Evolutionary conservation across 352 stramenopile genomes (phyloP).

Genomic region (Globisporangium nodosum): DNA sequence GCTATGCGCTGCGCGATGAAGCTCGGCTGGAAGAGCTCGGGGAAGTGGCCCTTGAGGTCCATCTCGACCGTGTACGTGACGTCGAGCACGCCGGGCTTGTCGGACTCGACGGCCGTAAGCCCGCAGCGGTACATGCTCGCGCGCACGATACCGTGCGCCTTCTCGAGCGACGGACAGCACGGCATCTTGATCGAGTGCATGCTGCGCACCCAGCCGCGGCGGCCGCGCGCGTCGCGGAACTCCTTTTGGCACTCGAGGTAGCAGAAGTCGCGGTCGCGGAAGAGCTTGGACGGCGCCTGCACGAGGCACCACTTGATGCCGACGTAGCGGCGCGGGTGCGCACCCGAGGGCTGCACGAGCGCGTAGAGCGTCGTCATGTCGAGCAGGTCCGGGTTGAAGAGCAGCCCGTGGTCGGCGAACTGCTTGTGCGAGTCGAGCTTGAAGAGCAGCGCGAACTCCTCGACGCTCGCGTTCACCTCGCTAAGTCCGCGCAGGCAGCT

Average conservation of each 20-base stretch:
- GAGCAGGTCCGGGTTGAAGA: slow-evolving; percentile 75
- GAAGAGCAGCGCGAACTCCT: slow-evolving; percentile 81
- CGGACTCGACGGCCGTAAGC: slow-evolving; percentile 70
- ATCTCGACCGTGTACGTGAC: slow-evolving; percentile 85
- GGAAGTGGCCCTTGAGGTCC: slow-evolving; percentile 78
- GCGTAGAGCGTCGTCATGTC: slow-evolving; percentile 72
- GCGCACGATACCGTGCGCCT: slow-evolving; percentile 58
- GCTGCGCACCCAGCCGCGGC: slow-evolving; percentile 48
- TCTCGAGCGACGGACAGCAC: slow-evolving; percentile 45
- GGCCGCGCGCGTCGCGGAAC: slow-evolving; percentile 55
- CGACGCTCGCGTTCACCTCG: slow-evolving; percentile 73
- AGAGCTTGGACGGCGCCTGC: slow-evolving; percentile 64
- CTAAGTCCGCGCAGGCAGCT: slow-evolving; percentile 61
- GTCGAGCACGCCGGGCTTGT: slow-evolving; percentile 62
- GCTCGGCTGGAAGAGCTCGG: slow-evolving; percentile 54
- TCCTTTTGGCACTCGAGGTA: slow-evolving; percentile 84
- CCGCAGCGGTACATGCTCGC: slow-evolving; percentile 77
- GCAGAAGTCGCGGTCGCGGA: slow-evolving; percentile 74
- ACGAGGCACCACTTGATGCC: slow-evolving; percentile 80
- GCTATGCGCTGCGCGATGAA: slow-evolving; percentile 69
- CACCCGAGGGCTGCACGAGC: slow-evolving; percentile 58
- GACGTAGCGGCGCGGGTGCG: slow-evolving; percentile 69
- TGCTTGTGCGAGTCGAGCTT: slow-evolving; percentile 68
- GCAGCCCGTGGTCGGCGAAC: slow-evolving; percentile 55
- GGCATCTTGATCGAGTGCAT: slow-evolving; percentile 57